phyloP scores from a whole-genome alignment of 495 filamentous ascomycete species.

The Trichoderma orchidacearum region DNA sequence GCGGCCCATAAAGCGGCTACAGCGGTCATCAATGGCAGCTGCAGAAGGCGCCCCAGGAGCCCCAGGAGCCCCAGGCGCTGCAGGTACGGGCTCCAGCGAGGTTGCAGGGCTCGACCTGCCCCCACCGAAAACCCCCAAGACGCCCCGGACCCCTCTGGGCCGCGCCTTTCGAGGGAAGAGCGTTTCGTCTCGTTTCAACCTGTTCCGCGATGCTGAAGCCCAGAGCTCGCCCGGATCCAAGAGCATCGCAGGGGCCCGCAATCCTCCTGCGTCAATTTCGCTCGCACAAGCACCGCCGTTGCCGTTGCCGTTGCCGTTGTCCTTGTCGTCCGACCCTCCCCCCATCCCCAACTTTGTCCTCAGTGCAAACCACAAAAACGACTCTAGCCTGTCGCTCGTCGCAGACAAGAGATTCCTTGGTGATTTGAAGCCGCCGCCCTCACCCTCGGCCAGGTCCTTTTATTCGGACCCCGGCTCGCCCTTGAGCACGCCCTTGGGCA shows the following conservation, averaged over 20 bases:
- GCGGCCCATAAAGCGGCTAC: neutral
- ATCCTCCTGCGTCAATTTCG: neutral
- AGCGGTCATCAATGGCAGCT: neutral
- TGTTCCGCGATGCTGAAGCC: neutral
- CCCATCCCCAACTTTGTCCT: neutral
- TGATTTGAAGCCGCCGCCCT: neutral
- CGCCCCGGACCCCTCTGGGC: neutral
- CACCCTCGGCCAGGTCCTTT: neutral
- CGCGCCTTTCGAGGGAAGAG: constrained; percentile 1
- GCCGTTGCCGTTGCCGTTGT: too few species aligned
- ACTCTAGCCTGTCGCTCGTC: neutral
- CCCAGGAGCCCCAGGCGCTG: neutral
- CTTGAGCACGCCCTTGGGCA: neutral
- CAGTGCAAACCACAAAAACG: neutral
- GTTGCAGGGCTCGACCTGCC: neutral
- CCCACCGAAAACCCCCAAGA: neutral
- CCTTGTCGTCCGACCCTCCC: neutral
- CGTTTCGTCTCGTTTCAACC: neutral
- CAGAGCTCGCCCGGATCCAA: neutral
- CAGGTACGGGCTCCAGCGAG: too few species aligned
- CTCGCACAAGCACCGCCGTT: neutral
- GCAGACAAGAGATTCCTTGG: neutral
- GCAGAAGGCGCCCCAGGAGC: neutral
- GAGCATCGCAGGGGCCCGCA: neutral
- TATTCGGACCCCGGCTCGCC: neutral